A percentile compares a stretch with the other conserved stretches of the same genome.
Evolutionary conservation across 2,329 filamentous ascomycete species (phyloP).

Genomic region (Epichloe aotearoae): DNA sequence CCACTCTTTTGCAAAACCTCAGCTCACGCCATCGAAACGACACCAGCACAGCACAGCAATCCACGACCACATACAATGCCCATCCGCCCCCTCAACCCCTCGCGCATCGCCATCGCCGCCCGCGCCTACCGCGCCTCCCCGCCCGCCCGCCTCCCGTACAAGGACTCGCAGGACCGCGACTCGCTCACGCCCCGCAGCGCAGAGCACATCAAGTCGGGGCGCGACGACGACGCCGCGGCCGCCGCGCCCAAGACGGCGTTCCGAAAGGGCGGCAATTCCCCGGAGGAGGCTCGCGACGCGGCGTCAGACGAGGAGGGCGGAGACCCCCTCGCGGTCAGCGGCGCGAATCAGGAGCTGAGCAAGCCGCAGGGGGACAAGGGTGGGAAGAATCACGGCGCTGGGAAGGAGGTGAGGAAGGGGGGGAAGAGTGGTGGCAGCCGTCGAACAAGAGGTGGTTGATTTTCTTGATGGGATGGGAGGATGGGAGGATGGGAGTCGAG

Average conservation of each 20-base stretch:
- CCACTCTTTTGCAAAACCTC: too few species aligned
- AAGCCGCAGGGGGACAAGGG: conserved; percentile 8
- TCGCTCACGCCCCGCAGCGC: conserved; percentile 49
- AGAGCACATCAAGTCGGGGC: conserved; percentile 57
- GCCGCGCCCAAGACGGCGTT: conserved; percentile 51
- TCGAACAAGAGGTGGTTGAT: conserved; percentile 14
- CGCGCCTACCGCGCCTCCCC: conserved; percentile 22
- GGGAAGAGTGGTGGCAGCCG: conserved; percentile 20
- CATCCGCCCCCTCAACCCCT: neutral
- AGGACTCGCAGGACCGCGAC: conserved; percentile 43
- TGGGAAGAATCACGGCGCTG: conserved; percentile 19
- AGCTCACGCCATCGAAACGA: too few species aligned
- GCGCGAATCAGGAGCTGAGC: conserved; percentile 6
- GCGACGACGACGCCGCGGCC: conserved; percentile 45
- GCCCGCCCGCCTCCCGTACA: conserved; percentile 25
- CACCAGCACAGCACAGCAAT: too few species aligned
- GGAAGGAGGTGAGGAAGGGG: conserved; percentile 21
- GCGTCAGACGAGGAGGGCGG: conserved; percentile 13
- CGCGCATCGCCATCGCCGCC: neutral
- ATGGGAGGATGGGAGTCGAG: too few species aligned
- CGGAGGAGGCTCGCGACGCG: conserved; percentile 42
- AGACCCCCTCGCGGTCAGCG: conserved; percentile 4
- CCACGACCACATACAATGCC: too few species aligned
- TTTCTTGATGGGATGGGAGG: neutral
- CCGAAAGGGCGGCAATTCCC: conserved; percentile 52